phyloP scores from a whole-genome alignment of 2,329 filamentous ascomycete genomes.

The Botrytis fabae region DNA sequence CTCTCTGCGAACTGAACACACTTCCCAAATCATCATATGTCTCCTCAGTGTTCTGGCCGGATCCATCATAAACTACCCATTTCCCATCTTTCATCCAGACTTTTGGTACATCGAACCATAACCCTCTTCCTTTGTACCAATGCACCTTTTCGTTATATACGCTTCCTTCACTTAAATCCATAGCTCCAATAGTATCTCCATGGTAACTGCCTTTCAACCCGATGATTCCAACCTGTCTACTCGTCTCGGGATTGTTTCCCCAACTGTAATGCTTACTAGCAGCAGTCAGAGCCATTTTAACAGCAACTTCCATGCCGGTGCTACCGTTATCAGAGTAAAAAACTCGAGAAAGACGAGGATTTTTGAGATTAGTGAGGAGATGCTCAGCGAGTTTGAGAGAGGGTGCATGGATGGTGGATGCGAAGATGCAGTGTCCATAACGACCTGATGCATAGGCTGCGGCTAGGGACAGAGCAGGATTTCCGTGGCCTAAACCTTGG shows the following conservation, averaged over 20 bases:
- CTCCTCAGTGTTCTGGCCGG: slow-evolving; percentile 27
- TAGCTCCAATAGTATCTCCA: slow-evolving; percentile 83
- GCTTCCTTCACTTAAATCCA: slow-evolving; percentile 80
- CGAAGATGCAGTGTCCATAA: slow-evolving; percentile 89
- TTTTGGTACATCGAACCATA: slow-evolving; percentile 79
- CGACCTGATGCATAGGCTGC: slow-evolving; percentile 80
- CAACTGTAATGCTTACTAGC: slow-evolving; percentile 66
- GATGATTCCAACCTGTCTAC: slow-evolving; percentile 62
- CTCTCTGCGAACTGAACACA: slow-evolving; percentile 61
- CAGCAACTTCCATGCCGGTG: slow-evolving; percentile 78
- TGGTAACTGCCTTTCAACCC: slow-evolving; percentile 82
- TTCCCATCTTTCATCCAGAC: slow-evolving; percentile 64
- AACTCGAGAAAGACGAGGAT: slow-evolving; percentile 66
- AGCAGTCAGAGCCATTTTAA: slow-evolving; percentile 81
- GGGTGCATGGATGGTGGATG: slow-evolving; percentile 75
- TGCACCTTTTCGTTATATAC: slow-evolving; percentile 80
- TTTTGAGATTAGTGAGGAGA: slow-evolving; percentile 59
- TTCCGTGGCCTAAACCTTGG: slow-evolving; percentile 80
- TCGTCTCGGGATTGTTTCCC: slow-evolving; percentile 44
- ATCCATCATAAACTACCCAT: slow-evolving; percentile 56
- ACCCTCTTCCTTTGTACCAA: slow-evolving; percentile 77
- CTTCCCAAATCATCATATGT: slow-evolving; percentile 48
- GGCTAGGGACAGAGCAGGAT: slow-evolving; percentile 67
- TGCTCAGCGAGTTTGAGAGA: slow-evolving; percentile 67
- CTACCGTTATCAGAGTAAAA: slow-evolving; percentile 86